Conservation (phyloP, 2,329 filamentous ascomycete species). For the Epicoccum nigrum region DNA sequence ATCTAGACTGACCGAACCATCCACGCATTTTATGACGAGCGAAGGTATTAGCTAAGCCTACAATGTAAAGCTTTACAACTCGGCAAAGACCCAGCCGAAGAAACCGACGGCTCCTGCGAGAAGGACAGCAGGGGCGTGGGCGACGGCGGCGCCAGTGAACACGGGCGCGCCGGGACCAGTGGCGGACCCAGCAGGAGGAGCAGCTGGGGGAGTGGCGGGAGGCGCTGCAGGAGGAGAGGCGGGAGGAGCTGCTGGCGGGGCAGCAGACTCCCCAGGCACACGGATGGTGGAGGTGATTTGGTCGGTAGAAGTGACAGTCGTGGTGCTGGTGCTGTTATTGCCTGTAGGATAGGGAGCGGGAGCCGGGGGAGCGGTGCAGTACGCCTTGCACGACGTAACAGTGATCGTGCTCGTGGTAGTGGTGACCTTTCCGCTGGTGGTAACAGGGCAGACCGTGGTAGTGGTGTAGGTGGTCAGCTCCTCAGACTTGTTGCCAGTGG, state of each 20-base stretch:
- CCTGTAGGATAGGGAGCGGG: constrained; percentile 3
- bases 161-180: not conserved
- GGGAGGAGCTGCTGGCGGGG: not conserved
- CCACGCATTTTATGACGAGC: no score
- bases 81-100: constrained; percentile 17
- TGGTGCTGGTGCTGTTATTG: constrained; percentile 6
- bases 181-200: not conserved
- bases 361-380: constrained; percentile 12
- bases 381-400: constrained; percentile 5
- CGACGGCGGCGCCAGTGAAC: constrained; percentile 16
- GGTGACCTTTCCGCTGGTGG: constrained; percentile 5
- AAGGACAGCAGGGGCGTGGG: constrained; percentile 5
- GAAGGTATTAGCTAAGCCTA: not conserved
- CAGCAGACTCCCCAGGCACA: constrained; percentile 1
- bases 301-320: constrained; percentile 9
- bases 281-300: constrained; percentile 5
- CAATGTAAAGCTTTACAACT: constrained; percentile 2
- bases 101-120: constrained; percentile 15
- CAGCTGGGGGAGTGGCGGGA: not conserved
- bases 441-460: constrained; percentile 13
- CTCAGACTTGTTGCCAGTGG: constrained; percentile 4
- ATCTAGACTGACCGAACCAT: no score
- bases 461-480: constrained; percentile 12
- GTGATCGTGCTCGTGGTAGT: constrained; percentile 17
- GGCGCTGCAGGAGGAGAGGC: not conserved